phyloP scores from a whole-genome alignment of 495 filamentous ascomycete species.

The Annulohypoxylon moriforme region DNA sequence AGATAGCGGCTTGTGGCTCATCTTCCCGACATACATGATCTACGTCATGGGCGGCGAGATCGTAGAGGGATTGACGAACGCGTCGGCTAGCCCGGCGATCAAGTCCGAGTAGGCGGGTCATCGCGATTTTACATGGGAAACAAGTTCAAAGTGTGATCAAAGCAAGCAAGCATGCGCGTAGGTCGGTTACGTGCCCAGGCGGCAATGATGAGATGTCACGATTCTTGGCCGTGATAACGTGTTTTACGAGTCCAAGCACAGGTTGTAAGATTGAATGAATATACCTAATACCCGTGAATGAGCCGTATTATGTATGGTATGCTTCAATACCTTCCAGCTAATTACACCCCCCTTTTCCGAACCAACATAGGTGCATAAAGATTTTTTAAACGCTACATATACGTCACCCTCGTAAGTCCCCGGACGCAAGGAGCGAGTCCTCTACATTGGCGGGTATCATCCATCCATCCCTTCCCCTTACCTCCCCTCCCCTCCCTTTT shows the following conservation, averaged over 20 bases:
- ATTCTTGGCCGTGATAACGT: not conserved
- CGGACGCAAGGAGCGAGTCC: conserved; percentile 3
- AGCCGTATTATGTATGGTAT: not conserved
- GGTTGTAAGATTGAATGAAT: conserved; percentile 5
- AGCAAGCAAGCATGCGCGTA: not conserved
- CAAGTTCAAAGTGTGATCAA: too few species aligned
- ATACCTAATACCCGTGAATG: not conserved
- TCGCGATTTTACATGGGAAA: not conserved
- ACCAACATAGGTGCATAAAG: not conserved
- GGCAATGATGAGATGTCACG: conserved; percentile 5
- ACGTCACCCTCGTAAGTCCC: not conserved
- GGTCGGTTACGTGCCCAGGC: not conserved
- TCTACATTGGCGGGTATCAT: conserved; percentile 31
- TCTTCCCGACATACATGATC: conserved; percentile 76
- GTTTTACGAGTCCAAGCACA: not conserved
- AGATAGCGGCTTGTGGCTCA: conserved; percentile 79
- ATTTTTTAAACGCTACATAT: not conserved
- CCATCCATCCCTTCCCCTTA: not conserved
- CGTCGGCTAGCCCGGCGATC: conserved; percentile 25
- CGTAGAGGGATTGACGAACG: conserved; percentile 65
- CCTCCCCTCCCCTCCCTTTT: not conserved
- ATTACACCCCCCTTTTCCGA: not conserved
- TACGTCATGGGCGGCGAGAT: conserved; percentile 78
- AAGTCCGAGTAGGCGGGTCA: conserved; percentile 31
- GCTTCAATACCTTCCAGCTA: not conserved